These are phyloP conservation scores for Puccinia horiana DNA, from an alignment of 1,284 basidiomycete species.

Conservation along the genomic window DNA sequence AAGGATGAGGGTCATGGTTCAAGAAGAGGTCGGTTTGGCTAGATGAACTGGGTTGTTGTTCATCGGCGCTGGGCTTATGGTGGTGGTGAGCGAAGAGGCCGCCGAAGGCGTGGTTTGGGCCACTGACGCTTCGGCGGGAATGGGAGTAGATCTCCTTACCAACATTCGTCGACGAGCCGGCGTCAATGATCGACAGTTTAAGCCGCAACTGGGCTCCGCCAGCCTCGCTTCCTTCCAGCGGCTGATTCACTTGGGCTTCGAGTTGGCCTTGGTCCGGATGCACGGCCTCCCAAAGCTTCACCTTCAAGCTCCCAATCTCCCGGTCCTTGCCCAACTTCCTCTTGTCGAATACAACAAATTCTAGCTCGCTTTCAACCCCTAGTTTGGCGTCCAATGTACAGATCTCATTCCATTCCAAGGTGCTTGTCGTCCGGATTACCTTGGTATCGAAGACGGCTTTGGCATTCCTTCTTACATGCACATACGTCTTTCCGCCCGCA, in stretches of 20 bases:
- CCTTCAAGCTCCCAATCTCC: conserved; percentile 11
- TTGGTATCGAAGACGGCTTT: conserved; percentile 42
- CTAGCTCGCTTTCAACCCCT: conserved; percentile 27
- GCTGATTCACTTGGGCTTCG: conserved; percentile 14
- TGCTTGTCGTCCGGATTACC: conserved; percentile 3
- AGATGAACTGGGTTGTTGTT: not conserved
- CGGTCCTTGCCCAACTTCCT: conserved; percentile 30
- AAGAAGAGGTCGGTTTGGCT: not conserved
- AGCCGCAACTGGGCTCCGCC: not conserved
- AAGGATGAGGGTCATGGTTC: conserved; percentile 22
- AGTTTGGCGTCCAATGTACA: conserved; percentile 65
- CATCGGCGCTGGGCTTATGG: not conserved
- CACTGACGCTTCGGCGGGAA: not conserved
- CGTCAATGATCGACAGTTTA: conserved; percentile 12
- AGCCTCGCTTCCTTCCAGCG: not conserved
- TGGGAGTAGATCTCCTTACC: conserved; percentile 17
- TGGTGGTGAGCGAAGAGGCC: not conserved
- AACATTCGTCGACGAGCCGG: conserved; percentile 3
- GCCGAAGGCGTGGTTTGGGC: not conserved
- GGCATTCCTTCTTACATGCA: conserved; percentile 26
- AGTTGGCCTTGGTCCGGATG: not conserved
- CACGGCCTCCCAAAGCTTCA: conserved; percentile 11
- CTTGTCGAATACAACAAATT: conserved; percentile 19
- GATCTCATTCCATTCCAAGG: not conserved
- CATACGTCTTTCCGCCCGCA: conserved; percentile 29